Conservation (phyloP, 345 rosid genomes). For the Populus tremula region DNA sequence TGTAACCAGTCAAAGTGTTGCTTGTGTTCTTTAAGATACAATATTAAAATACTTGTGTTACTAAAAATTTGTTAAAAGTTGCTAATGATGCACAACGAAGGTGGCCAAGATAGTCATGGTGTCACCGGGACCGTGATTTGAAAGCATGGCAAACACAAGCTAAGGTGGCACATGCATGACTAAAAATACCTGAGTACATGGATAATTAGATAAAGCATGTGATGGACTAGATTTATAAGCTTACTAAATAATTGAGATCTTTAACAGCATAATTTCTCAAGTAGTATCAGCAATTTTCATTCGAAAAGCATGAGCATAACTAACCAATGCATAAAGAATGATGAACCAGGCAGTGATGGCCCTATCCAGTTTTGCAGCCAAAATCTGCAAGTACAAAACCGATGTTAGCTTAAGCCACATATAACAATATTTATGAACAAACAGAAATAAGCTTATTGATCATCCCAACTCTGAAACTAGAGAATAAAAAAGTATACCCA, state of each 20-base stretch:
- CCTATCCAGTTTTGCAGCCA: constrained; percentile 99
- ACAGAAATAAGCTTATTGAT: background rate
- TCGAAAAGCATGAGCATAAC: constrained; percentile 9
- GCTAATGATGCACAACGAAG: background rate
- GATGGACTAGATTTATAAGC: background rate
- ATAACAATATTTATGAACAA: background rate
- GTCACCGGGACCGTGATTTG: background rate
- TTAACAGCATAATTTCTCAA: background rate
- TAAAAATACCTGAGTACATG: background rate
- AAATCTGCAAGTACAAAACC: constrained; percentile 59
- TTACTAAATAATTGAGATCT: background rate
- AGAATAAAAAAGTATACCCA: background rate
- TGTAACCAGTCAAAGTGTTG: background rate
- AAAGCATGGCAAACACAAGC: background rate
- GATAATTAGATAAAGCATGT: background rate
- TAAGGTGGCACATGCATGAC: background rate
- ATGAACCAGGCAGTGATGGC: constrained; percentile 81
- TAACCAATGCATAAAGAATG: constrained; percentile 88
- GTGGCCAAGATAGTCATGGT: background rate
- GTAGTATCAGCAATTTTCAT: background rate
- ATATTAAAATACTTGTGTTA: background rate
- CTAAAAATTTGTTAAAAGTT: background rate
- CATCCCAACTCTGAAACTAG: background rate
- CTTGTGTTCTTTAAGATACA: background rate
- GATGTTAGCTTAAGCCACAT: constrained; percentile 7